phyloP scores from a whole-genome alignment of 768 basidiomycete genomes.

The Pseudohyphozyma bogoriensis region DNA sequence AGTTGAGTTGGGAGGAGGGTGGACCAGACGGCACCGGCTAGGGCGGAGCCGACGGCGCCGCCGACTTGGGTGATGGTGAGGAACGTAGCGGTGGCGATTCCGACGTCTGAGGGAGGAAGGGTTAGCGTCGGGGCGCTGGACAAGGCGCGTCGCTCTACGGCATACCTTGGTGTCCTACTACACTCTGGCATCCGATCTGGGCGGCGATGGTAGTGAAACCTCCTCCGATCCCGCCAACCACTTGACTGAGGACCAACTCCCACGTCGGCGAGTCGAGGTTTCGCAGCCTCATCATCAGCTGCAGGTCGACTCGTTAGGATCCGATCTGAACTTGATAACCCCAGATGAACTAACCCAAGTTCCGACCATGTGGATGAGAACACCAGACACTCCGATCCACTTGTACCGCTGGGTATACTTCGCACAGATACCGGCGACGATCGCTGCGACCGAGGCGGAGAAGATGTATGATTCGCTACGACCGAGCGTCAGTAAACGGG shows the following conservation, averaged over 20 bases:
- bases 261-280: constrained; percentile 29
- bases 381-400: constrained; percentile 30
- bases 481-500: too few species aligned
- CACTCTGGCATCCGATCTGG: constrained; percentile 30
- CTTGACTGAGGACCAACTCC: constrained; percentile 29
- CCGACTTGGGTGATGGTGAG: constrained; percentile 33
- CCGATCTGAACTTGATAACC: too few species aligned
- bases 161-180: constrained; percentile 29
- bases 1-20: constrained; percentile 26
- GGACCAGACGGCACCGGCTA: constrained; percentile 32
- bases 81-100: constrained; percentile 32
- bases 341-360: too few species aligned
- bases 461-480: constrained; percentile 32
- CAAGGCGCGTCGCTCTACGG: neutral
- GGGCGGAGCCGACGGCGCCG: constrained; percentile 31
- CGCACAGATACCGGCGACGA: constrained; percentile 25
- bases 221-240: constrained; percentile 29
- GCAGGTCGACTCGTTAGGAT: too few species aligned
- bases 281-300: constrained; percentile 33
- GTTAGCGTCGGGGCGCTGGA: fast-evolving
- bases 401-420: constrained; percentile 30
- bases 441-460: constrained; percentile 27
- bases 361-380: constrained; percentile 30
- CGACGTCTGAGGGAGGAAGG: constrained; percentile 18
- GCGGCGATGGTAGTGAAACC: constrained; percentile 29